Evolutionary conservation across 176 grass and related monocot species (phyloP).

Genomic region (Triticum dicoccoides): DNA sequence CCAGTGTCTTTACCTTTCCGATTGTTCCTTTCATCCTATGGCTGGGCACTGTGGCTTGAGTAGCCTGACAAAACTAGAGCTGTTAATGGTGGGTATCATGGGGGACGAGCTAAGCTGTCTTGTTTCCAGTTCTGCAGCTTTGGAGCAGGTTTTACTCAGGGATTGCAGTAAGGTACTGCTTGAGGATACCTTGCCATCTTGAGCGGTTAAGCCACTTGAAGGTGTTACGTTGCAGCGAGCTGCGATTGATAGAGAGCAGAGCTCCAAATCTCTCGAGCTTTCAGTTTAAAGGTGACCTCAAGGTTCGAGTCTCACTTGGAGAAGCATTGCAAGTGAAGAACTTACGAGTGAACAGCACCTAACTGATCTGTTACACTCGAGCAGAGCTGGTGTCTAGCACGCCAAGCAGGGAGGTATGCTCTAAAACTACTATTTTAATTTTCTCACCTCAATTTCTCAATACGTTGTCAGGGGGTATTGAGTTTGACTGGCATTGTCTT

Average conservation of each 20-base stretch:
- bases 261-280: conserved; percentile 6
- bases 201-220: background rate
- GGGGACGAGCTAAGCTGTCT: background rate
- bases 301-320: background rate
- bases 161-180: background rate
- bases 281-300: background rate
- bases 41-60: background rate
- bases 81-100: background rate
- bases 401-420: background rate
- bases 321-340: conserved; percentile 3
- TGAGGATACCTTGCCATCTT: conserved; percentile 16
- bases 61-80: background rate
- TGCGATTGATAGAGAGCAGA: background rate
- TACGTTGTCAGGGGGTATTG: too few species aligned
- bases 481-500: too few species aligned
- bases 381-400: background rate
- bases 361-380: background rate
- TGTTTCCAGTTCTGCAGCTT: background rate
- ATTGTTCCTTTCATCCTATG: background rate
- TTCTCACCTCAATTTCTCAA: too few species aligned
- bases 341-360: background rate
- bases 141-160: background rate
- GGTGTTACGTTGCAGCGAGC: background rate
- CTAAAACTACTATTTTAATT: background rate
- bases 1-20: background rate